These are phyloP conservation scores for Diaporthe vaccinii DNA, from an alignment of 2,329 filamentous ascomycete species.

Conservation along the genomic window DNA sequence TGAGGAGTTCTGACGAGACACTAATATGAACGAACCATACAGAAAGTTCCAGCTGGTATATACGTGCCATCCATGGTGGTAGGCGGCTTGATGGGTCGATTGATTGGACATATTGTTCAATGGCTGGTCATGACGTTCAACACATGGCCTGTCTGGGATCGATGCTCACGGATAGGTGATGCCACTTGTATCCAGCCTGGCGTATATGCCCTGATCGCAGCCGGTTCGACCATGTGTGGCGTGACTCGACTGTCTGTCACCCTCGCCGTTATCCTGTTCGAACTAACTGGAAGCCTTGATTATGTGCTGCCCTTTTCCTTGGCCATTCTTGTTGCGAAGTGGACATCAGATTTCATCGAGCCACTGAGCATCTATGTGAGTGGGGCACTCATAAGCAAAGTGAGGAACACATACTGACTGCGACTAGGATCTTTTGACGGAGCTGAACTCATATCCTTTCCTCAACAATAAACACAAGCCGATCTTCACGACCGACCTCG, in stretches of 20 bases:
- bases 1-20: not conserved
- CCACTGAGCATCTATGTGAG: conserved; percentile 91
- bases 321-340: conserved; percentile 94
- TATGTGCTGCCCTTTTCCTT: conserved; percentile 96
- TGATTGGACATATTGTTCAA: conserved; percentile 88
- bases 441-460: conserved; percentile 98
- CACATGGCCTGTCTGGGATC: conserved; percentile 78
- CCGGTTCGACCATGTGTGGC: conserved; percentile 97
- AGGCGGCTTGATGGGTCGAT: conserved; percentile 89
- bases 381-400: conserved; percentile 29
- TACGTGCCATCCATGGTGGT: conserved; percentile 99
- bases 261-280: conserved; percentile 93
- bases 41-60: conserved; percentile 95
- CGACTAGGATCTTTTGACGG: conserved; percentile 84
- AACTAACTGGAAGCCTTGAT: conserved; percentile 93
- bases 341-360: conserved; percentile 96
- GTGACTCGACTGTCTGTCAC: conserved; percentile 95
- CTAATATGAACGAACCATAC: conserved; percentile 25
- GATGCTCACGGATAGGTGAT: conserved; percentile 77
- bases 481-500: conserved; percentile 88
- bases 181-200: conserved; percentile 93
- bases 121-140: conserved; percentile 83
- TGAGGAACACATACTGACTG: conserved; percentile 4
- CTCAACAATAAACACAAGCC: conserved; percentile 97
- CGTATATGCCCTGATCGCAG: conserved; percentile 95